Conservation (phyloP, 2,329 filamentous ascomycete species). For the Monilinia vaccinii-corymbosi region DNA sequence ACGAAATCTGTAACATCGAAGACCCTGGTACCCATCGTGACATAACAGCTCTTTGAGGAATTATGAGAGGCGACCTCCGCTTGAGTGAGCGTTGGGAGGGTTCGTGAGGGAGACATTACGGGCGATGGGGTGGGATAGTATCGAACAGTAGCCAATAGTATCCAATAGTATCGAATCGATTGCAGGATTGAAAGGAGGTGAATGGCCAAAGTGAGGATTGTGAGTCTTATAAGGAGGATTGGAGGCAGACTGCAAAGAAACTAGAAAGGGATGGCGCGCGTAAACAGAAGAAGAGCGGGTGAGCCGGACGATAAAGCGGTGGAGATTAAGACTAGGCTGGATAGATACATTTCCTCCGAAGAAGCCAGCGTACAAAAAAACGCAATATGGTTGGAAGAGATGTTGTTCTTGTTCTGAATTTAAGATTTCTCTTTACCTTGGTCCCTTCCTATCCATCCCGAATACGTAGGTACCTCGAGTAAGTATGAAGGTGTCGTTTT, state of each 20-base stretch:
- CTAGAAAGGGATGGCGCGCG: not conserved
- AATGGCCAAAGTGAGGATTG: not conserved
- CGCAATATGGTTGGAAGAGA: too few relatives aligned
- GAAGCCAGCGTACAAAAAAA: too few relatives aligned
- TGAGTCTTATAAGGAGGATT: too few relatives aligned
- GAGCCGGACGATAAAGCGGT: not conserved
- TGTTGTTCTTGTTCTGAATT: too few relatives aligned
- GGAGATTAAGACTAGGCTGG: too few relatives aligned
- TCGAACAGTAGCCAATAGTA: not conserved
- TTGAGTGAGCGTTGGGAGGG: conserved; percentile 72
- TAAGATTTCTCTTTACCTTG: too few relatives aligned
- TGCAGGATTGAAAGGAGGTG: not conserved
- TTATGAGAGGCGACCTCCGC: conserved; percentile 78
- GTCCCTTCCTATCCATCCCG: not conserved
- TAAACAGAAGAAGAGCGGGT: not conserved
- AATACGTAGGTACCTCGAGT: too few relatives aligned
- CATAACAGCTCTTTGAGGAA: conserved; percentile 77
- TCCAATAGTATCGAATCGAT: not conserved
- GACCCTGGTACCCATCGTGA: conserved; percentile 80
- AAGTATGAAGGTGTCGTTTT: not conserved
- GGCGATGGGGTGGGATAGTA: not conserved
- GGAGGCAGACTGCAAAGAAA: conserved; percentile 4
- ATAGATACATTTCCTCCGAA: too few relatives aligned
- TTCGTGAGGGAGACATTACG: conserved; percentile 65
- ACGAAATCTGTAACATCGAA: conserved; percentile 93